Evolutionary conservation across 1,139 yeast genomes (phyloP).

Genomic region (Sugiyamaella novakii): DNA sequence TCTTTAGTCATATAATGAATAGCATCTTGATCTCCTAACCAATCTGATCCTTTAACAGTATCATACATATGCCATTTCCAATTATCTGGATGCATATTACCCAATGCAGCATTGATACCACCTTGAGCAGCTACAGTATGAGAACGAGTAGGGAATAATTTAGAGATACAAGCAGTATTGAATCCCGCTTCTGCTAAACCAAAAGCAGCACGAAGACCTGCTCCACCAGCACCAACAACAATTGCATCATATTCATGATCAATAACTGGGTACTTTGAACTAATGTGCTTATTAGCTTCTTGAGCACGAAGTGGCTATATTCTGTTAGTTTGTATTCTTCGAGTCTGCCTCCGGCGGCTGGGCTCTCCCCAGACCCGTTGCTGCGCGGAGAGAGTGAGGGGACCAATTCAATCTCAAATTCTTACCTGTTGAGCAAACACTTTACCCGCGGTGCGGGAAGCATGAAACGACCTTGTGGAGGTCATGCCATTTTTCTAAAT

Average conservation of each 20-base stretch:
- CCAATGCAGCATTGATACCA: conserved; percentile 96
- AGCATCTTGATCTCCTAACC: conserved; percentile 99
- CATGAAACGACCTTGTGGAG: conserved; percentile 33
- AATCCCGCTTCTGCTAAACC: conserved; percentile 97
- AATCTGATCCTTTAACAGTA: conserved; percentile 99
- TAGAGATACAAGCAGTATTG: conserved; percentile 96
- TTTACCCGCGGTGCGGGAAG: conserved; percentile 33
- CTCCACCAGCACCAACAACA: conserved; percentile 99
- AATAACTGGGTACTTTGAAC: conserved; percentile 82
- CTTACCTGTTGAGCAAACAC: conserved; percentile 36
- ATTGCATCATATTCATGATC: conserved; percentile 97
- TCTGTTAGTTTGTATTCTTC: neutral
- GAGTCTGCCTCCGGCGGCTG: neutral
- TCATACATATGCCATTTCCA: conserved; percentile 99
- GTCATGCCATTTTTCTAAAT: conserved; percentile 11
- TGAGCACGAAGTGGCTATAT: conserved; percentile 37
- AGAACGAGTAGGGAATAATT: conserved; percentile 96
- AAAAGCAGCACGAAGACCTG: conserved; percentile 97
- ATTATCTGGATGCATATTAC: conserved; percentile 96
- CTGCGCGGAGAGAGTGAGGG: too few relatives aligned
- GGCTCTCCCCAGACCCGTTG: too few relatives aligned
- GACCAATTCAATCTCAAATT: too few relatives aligned
- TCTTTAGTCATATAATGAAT: conserved; percentile 99
- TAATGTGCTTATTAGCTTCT: conserved; percentile 44
- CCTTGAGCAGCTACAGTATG: conserved; percentile 99